Evolutionary conservation across 139 green algal species (phyloP).

Genomic region (Picochlorum costavermella): DNA sequence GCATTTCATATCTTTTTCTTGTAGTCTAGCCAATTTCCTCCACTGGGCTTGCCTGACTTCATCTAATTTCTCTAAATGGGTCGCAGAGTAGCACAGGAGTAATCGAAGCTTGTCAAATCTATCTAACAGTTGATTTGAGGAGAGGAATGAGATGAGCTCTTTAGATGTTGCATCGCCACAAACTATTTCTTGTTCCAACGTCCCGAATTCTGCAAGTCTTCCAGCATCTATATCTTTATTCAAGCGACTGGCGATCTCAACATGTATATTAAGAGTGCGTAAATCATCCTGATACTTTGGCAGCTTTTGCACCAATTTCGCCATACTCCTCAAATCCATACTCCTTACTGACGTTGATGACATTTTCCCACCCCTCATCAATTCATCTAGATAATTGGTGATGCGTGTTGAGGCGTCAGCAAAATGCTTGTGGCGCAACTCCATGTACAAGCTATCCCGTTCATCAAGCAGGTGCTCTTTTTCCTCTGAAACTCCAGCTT

Average conservation of each 20-base stretch:
- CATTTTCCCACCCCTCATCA: slow-evolving; percentile 8
- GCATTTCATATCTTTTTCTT: slow-evolving; percentile 58
- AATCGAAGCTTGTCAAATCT: slow-evolving; percentile 70
- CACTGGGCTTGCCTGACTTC: slow-evolving; percentile 56
- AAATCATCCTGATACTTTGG: slow-evolving; percentile 83
- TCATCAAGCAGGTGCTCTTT: slow-evolving; percentile 74
- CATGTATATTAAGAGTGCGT: slow-evolving; percentile 69
- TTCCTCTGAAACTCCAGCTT: slow-evolving; percentile 48
- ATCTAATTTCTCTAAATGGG: slow-evolving; percentile 92
- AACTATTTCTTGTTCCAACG: slow-evolving; percentile 93
- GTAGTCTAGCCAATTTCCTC: slow-evolving; percentile 64
- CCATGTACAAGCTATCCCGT: slow-evolving; percentile 58
- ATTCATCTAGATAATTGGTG: slow-evolving; percentile 45
- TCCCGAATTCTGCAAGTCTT: slow-evolving; percentile 69
- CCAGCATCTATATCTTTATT: slow-evolving; percentile 49
- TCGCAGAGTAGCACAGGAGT: slow-evolving; percentile 88
- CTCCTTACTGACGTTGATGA: slow-evolving; percentile 3
- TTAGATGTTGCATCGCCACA: slow-evolving; percentile 86
- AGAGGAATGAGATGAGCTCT: slow-evolving; percentile 77
- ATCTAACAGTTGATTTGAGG: slow-evolving; percentile 20
- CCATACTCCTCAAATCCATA: slow-evolving; percentile 51
- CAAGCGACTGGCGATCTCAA: slow-evolving; percentile 68
- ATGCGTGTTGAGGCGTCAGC: slow-evolving; percentile 52
- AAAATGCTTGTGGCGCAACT: slow-evolving; percentile 88
- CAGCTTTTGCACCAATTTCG: slow-evolving; percentile 61